phyloP scores from a whole-genome alignment of 345 rosid species.

The Eucalyptus lansdowneana region DNA sequence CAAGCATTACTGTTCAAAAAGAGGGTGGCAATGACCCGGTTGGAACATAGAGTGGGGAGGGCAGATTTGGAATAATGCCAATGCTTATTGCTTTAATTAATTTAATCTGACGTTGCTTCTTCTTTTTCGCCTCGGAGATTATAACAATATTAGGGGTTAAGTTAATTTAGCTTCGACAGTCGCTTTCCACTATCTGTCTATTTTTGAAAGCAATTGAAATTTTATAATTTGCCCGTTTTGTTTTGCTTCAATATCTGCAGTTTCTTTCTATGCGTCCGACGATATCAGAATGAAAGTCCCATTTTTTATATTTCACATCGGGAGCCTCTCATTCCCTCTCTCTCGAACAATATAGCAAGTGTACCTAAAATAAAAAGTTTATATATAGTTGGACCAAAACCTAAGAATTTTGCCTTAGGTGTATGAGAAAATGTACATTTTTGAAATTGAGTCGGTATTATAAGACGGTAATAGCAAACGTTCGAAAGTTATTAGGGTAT shows the following conservation, averaged over 20 bases:
- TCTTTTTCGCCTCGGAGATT: neutral
- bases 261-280: neutral
- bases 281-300: neutral
- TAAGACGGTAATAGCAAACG: too few species aligned
- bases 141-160: neutral
- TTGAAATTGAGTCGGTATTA: accelerated
- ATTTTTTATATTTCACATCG: neutral
- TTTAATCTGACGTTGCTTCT: neutral
- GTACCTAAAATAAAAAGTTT: neutral
- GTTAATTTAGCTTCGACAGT: neutral
- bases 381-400: neutral
- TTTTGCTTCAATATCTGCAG: neutral
- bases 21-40: neutral
- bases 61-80: neutral
- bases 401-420: neutral
- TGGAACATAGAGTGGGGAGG: neutral
- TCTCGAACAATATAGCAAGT: neutral
- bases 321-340: neutral
- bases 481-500: too few species aligned
- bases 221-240: neutral
- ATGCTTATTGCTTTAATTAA: neutral
- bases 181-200: neutral
- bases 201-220: neutral
- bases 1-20: neutral
- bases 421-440: too few species aligned